Conservation (phyloP, 495 filamentous ascomycete genomes). For the Beverwykella pulmonaria region DNA sequence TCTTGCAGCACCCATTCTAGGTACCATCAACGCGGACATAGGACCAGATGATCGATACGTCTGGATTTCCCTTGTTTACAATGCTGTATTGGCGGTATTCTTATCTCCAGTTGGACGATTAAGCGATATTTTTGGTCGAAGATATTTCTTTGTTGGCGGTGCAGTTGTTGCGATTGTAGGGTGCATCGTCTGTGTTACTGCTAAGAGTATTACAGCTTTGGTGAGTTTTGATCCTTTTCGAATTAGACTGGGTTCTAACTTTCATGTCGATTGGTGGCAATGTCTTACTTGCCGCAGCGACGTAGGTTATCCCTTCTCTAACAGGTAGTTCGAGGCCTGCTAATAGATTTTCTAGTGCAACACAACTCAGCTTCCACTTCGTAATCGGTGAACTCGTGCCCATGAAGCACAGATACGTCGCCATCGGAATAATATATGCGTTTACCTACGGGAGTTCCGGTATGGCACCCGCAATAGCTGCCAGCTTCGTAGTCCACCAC, state of each 20-base stretch:
- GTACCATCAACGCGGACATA: conserved; percentile 33
- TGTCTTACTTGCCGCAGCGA: background rate
- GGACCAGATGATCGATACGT: conserved; percentile 34
- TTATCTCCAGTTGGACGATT: conserved; percentile 41
- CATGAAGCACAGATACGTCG: background rate
- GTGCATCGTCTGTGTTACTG: conserved; percentile 42
- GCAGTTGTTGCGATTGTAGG: conserved; percentile 38
- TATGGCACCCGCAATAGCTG: background rate
- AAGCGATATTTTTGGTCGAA: conserved; percentile 45
- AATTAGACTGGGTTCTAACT: conserved; percentile 32
- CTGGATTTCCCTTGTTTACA: conserved; percentile 43
- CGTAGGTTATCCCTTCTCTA: background rate
- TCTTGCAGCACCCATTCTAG: conserved; percentile 31
- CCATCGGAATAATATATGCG: background rate
- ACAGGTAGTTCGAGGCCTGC: background rate
- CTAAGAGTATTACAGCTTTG: conserved; percentile 34
- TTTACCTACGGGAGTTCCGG: background rate
- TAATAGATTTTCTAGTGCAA: background rate
- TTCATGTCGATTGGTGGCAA: conserved; percentile 7
- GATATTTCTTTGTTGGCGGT: conserved; percentile 38
- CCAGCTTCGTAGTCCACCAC: background rate
- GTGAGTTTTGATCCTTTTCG: conserved; percentile 8
- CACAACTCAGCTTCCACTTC: background rate
- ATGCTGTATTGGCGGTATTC: conserved; percentile 32
- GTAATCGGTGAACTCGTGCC: conserved; percentile 1